phyloP scores from a whole-genome alignment of 805 yeast species.

The Starmera caribaea region DNA sequence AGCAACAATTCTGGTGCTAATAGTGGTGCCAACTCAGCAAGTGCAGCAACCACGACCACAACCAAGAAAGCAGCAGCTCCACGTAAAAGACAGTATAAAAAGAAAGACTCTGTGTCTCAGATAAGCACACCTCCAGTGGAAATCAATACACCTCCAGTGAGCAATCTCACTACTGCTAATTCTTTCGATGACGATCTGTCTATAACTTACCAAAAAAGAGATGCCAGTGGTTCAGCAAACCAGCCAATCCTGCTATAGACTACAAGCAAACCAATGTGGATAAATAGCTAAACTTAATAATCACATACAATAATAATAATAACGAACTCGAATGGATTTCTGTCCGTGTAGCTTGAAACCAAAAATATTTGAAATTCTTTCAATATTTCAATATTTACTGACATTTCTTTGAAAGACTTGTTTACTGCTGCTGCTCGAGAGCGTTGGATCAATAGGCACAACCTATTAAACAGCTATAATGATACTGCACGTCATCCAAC shows the following conservation, averaged over 20 bases:
- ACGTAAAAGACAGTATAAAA: constrained; percentile 15
- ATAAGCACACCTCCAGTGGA: constrained; percentile 67
- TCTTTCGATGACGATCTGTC: neutral
- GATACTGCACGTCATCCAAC: too few relatives aligned
- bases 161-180: neutral
- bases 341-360: too few relatives aligned
- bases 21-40: constrained; percentile 2
- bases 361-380: too few relatives aligned
- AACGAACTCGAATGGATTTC: too few relatives aligned
- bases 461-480: too few relatives aligned
- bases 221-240: constrained; percentile 9
- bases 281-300: too few relatives aligned
- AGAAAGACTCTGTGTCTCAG: constrained; percentile 19
- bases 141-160: neutral
- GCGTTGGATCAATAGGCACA: too few relatives aligned
- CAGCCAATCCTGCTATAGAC: constrained; percentile 15
- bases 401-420: too few relatives aligned
- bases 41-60: constrained; percentile 3
- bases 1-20: neutral
- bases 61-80: constrained; percentile 6
- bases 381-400: too few relatives aligned
- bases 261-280: too few relatives aligned
- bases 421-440: too few relatives aligned
- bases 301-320: too few relatives aligned
- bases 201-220: constrained; percentile 2